Base-by-base conservation (phyloP, 2,329 filamentous ascomycete genomes). In the Fusarium citri region DNA sequence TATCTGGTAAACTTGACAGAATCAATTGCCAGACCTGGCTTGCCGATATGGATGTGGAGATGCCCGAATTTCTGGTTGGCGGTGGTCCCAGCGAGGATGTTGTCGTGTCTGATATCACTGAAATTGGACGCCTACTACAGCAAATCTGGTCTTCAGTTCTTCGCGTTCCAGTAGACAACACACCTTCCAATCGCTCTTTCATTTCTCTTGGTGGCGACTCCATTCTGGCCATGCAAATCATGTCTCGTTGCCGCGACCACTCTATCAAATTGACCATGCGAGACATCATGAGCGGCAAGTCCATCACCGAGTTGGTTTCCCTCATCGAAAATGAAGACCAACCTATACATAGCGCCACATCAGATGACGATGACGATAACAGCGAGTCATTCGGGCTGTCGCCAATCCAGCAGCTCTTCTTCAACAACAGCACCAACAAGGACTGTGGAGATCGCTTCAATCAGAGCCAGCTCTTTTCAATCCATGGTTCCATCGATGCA, bases 341-440 rank as follows among this genome's bases (percentile, higher is more conserved):
- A 28, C 20, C 37, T 6, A 15, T 10, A n/a, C 12, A 34, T 5
- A 30, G 26, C 5, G 23, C n/a, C 14, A 18, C 31, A 9, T 10
- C 12, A 6, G 34, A 59, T 2, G 10, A 59, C 8, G 60, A 66
- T 7, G 68, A 66, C 2, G 22, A 61, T 2, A 7, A 42, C n/a
- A 11, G 25, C 5, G 4, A 22, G 1, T 4, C 41, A 25, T 85
- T 84, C 55, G 72, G 74, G 0, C 69, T 85, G 2, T 82, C 83
- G 0, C 84, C 84, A 0, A 80, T 85, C 23, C 84, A 85, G 58
- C 74, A 78, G 20, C 73, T 84, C 37, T 83, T 82, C 59, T 83
- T 85, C 59, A 78, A 51, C 43, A 69, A 66, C 43, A 71, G 68
- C 40, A 56, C 8, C 0, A 70, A 79, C 22, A 64, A 60, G 8